Evolutionary conservation across 371 early-diverging fungal species (phyloP), one percentile per base, ranked within the genome.

Genomic region (Actinomucor elegans): DNA sequence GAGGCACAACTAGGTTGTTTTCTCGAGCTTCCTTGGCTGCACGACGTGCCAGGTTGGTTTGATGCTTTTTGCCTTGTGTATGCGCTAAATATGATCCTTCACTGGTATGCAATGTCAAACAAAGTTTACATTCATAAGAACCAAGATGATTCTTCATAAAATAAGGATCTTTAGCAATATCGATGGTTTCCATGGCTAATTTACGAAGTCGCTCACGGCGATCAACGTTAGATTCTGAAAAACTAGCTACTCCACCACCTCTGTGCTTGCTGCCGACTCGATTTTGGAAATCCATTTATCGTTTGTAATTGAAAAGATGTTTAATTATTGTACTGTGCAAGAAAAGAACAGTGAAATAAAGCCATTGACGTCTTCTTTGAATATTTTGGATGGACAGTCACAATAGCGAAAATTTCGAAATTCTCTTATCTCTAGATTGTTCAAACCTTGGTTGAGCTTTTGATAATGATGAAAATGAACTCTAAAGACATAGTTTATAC

Each of bases 11-110:
- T 9, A 77, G 69, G 31, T 75, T 75, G 34, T 62, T 64, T 55
- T 94, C 94, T 53, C 79, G 77, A 8, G 94, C 94, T 42, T 98
- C 99, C 35, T 84, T 84, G 26, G 96, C 95, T 1, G 94, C 94
- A 28, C 99, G 85, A 11, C 98, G 82, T 6, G 92, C 94, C 47
- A 98, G 64, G 59, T 98, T 98, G 34, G 92, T 90, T 57, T 96
- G 96, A 83, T 98, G 99, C 79, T 98, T 98, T 64, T 97, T 97
- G 43, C 97, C 99, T 72, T 98, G 99, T 4, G 99, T 98, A 59
- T 98, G 99, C 4, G 96, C 94, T 27, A 98, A 75, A 71, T 98
- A 98, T 6, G 91, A 90, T 1, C 98, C 99, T 69, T 98, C 99
- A 66, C 94, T 97, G 48, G 86, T 92, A 72, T 97, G 97, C 6